phyloP scores from a whole-genome alignment of 352 stramenopile genomes.

The Globisporangium echinulatum region DNA sequence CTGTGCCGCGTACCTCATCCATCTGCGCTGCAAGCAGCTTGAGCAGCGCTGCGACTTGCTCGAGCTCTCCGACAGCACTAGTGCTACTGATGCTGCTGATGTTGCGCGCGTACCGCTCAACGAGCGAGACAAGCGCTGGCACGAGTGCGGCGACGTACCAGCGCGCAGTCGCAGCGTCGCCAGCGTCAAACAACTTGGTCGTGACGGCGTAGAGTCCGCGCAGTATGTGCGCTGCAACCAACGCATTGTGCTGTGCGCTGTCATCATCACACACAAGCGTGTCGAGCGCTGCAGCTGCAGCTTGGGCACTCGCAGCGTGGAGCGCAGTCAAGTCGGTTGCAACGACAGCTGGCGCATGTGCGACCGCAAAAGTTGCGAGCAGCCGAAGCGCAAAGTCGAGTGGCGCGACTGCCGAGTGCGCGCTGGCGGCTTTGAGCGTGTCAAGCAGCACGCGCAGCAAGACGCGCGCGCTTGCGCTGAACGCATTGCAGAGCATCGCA shows the following conservation, averaged over 20 bases:
- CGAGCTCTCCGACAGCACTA: slow-evolving; percentile 24
- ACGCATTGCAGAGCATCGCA: slow-evolving; percentile 5
- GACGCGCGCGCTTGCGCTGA: slow-evolving; percentile 25
- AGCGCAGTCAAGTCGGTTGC: slow-evolving; percentile 22
- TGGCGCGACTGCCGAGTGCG: slow-evolving; percentile 4
- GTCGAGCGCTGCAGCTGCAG: slow-evolving; percentile 17
- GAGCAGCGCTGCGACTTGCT: slow-evolving; percentile 42
- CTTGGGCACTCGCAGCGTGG: slow-evolving; percentile 28
- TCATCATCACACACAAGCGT: slow-evolving; percentile 6
- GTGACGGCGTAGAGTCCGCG: slow-evolving; percentile 26
- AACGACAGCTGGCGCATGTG: slow-evolving; percentile 28
- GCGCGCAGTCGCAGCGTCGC: slow-evolving; percentile 27
- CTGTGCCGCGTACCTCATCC: slow-evolving; percentile 28
- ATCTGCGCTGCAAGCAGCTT: slow-evolving; percentile 40
- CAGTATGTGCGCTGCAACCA: slow-evolving; percentile 22
- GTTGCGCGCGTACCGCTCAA: slow-evolving; percentile 13
- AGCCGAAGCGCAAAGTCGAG: slow-evolving; percentile 38
- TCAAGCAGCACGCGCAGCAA: slow-evolving; percentile 36
- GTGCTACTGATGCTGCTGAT: neutral
- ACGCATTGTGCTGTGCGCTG: slow-evolving; percentile 14
- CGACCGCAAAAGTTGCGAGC: slow-evolving; percentile 24
- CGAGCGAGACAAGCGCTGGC: slow-evolving; percentile 26
- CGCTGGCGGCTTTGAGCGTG: slow-evolving; percentile 21
- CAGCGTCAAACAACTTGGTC: slow-evolving; percentile 38
- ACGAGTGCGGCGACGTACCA: slow-evolving; percentile 41